These are phyloP conservation scores for Puccinia horiana DNA, from an alignment of 1,284 basidiomycete species.

Conservation along the genomic window DNA sequence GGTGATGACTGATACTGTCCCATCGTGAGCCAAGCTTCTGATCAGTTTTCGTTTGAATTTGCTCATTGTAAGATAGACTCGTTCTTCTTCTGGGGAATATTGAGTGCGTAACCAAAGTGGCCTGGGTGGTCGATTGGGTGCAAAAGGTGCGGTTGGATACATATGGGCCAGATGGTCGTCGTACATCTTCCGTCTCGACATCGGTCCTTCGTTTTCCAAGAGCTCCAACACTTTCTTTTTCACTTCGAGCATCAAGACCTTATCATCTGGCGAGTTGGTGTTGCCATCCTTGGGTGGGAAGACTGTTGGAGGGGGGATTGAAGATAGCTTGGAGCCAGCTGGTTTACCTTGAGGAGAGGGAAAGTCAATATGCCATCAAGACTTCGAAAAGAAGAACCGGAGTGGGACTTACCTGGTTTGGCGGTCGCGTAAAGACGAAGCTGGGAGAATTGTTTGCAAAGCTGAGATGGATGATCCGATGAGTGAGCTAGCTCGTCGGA, in stretches of 20 bases:
- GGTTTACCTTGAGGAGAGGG: background rate
- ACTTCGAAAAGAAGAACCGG: background rate
- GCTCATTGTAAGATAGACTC: constrained; percentile 44
- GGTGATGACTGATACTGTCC: constrained; percentile 22
- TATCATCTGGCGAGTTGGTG: constrained; percentile 22
- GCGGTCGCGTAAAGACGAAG: constrained; percentile 36
- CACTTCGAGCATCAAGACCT: constrained; percentile 17
- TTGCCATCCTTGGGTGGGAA: constrained; percentile 30
- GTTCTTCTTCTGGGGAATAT: constrained; percentile 30
- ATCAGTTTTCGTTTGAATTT: constrained; percentile 39
- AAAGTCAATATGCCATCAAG: background rate
- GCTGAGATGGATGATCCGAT: background rate
- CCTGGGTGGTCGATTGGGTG: constrained; percentile 39
- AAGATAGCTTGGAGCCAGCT: background rate
- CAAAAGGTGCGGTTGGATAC: constrained; percentile 31
- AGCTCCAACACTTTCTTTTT: constrained; percentile 40
- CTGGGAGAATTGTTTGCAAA: constrained; percentile 25
- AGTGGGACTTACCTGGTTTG: constrained; percentile 11
- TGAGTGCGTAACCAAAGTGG: constrained; percentile 35
- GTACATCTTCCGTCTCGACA: constrained; percentile 40
- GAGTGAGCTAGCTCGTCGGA: constrained; percentile 14
- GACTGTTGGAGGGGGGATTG: background rate
- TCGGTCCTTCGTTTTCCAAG: constrained; percentile 39
- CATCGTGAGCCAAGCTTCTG: constrained; percentile 8
- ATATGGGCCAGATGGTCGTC: constrained; percentile 34